These are phyloP conservation scores for Mollisia scopiformis DNA, from an alignment of 2,329 filamentous ascomycete species.

Conservation along the genomic window DNA sequence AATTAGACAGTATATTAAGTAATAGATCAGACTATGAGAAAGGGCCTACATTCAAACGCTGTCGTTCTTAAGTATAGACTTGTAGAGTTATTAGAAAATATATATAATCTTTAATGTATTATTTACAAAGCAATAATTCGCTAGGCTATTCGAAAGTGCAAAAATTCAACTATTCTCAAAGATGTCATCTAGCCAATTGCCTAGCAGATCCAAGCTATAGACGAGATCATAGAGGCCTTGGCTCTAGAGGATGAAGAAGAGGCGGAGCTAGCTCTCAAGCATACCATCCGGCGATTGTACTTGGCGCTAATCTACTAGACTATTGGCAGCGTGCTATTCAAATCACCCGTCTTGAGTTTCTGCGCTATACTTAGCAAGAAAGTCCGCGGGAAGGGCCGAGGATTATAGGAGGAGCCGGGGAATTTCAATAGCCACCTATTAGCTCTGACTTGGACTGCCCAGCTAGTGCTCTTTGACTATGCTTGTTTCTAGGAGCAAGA, in stretches of 20 bases:
- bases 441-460: neutral
- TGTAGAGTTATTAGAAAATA: too few species aligned
- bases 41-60: too few species aligned
- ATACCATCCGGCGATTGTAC: neutral
- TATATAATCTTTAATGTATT: too few species aligned
- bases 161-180: neutral
- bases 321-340: too few species aligned
- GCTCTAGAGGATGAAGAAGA: neutral
- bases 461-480: too few species aligned
- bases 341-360: too few species aligned
- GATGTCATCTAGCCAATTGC: neutral
- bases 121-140: neutral
- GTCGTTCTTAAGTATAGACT: too few species aligned
- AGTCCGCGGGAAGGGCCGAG: neutral
- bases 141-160: neutral
- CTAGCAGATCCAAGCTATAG: neutral
- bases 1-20: too few species aligned
- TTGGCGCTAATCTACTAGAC: neutral
- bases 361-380: conserved; percentile 1
- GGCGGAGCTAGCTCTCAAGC: neutral
- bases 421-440: conserved; percentile 9
- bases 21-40: too few species aligned
- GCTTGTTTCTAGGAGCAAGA: too few species aligned
- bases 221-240: neutral
- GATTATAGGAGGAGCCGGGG: conserved; percentile 9